Evolutionary conservation across 176 grass and related monocot species (phyloP).

Genomic region (Zizania latifolia): DNA sequence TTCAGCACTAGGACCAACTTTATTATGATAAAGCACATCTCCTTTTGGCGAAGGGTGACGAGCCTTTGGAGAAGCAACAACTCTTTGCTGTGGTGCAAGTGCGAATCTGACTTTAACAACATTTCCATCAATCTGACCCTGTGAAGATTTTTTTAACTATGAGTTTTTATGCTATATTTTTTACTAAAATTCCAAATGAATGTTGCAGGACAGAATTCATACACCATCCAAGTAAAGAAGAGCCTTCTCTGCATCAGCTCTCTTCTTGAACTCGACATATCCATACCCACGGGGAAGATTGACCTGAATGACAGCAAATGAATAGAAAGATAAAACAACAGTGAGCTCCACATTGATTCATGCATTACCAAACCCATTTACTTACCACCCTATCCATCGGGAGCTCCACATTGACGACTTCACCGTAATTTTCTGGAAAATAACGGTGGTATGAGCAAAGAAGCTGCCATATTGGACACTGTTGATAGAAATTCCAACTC

Average conservation of each 20-base stretch:
- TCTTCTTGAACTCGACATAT: conserved; percentile 82
- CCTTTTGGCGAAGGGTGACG: conserved; percentile 42
- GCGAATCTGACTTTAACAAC: conserved; percentile 69
- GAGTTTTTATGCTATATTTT: not conserved
- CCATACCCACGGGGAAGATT: conserved; percentile 95
- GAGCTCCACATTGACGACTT: conserved; percentile 81
- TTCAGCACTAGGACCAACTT: conserved; percentile 47
- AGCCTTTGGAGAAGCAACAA: conserved; percentile 39
- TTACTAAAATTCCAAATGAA: not conserved
- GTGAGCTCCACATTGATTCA: not conserved
- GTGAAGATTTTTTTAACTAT: not conserved
- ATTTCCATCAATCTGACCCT: conserved; percentile 97
- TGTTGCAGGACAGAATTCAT: conserved; percentile 16
- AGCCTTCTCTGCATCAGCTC: conserved; percentile 84
- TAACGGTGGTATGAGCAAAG: not conserved
- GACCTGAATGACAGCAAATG: conserved; percentile 43
- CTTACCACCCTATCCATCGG: conserved; percentile 80
- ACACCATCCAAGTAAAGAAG: conserved; percentile 97
- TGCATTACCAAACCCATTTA: not conserved
- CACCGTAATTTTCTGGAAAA: conserved; percentile 66
- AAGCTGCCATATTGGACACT: not conserved
- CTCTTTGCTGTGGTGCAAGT: conserved; percentile 51
- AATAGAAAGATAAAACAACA: not conserved
- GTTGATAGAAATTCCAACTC: not conserved
- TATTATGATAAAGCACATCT: conserved; percentile 48